Conservation (phyloP, 1,139 yeast species). For the Eremothecium sinecaudum region DNA sequence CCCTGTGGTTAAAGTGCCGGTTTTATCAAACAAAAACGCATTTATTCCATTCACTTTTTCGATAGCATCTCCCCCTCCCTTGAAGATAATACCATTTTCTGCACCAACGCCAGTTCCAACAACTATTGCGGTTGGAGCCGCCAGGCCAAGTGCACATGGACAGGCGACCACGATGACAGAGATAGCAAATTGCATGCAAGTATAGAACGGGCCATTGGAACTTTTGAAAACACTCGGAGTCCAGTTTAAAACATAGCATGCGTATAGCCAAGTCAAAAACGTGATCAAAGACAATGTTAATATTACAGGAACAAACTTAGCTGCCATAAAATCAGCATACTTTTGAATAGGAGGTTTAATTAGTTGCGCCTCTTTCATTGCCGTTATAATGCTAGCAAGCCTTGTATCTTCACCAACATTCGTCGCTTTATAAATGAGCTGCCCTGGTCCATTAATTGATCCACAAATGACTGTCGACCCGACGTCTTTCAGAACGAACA, state of each 20-base stretch:
- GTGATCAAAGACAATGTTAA: slow-evolving; percentile 54
- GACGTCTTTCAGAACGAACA: slow-evolving; percentile 52
- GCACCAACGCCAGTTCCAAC: slow-evolving; percentile 98
- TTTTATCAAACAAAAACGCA: slow-evolving; percentile 79
- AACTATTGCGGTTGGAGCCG: slow-evolving; percentile 96
- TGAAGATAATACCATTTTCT: slow-evolving; percentile 74
- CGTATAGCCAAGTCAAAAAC: slow-evolving; percentile 55
- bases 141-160: slow-evolving; percentile 61
- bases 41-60: slow-evolving; percentile 63
- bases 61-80: slow-evolving; percentile 89
- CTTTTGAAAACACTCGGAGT: slow-evolving; percentile 52
- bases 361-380: slow-evolving; percentile 85
- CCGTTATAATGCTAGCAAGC: slow-evolving; percentile 72
- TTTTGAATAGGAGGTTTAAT: slow-evolving; percentile 86
- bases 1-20: slow-evolving; percentile 91
- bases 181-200: slow-evolving; percentile 74
- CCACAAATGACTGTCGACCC: slow-evolving; percentile 80
- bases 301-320: slow-evolving; percentile 76
- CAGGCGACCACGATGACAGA: slow-evolving; percentile 95
- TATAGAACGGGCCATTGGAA: slow-evolving; percentile 50
- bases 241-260: slow-evolving; percentile 33
- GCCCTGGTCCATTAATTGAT: slow-evolving; percentile 73
- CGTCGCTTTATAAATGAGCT: slow-evolving; percentile 58
- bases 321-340: slow-evolving; percentile 76
- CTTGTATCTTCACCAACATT: slow-evolving; percentile 77